Base-by-base conservation (phyloP, 1,284 basidiomycete species). In the Ustilago esculenta region DNA sequence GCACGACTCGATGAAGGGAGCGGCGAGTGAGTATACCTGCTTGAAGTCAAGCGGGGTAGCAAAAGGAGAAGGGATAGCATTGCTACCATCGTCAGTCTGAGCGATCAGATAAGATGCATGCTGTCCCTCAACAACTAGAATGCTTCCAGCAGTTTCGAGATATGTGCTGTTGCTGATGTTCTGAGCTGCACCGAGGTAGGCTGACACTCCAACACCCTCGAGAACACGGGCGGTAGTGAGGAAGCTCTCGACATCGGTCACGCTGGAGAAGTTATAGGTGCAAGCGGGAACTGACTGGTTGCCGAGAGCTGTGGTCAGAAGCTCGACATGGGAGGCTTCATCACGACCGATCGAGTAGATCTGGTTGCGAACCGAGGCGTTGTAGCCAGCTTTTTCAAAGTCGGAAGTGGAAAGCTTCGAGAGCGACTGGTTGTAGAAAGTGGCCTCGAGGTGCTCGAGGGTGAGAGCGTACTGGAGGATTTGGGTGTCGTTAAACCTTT, bases 61-160 rank as follows among this genome's bases (percentile, higher is more conserved):
- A 49, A 63, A 79, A 7, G 71, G 32, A 18, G 35, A 23, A 0
- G 71, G 71, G 20, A 72, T 60, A 3, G 48, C 45, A 23, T 68
- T 72, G 2, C 63, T 59, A 1, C 61, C 60, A 15, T 65, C 51
- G 15, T 50, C 34, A 2, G 51, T 58, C 51, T 66, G 68, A 9
- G 61, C 43, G 61, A 85, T 85, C 21, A 86, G 60, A 25, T 83
- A 80, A 3, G 61, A 58, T 4, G 86, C 85, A n/a, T 87, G 84
- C 32, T 86, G 84, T 0, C 85, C 82, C 29, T 84, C 85, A 21
- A 84, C 85, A 2, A 84, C 81, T 1, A 87, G 80, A 17, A 86
- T 73, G 14, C 56, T 53, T 10, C 56, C 79, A 3, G 76, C 76
- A 2, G 59, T 46, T 20, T 68, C 60, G 33, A 77, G 51, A 40